Evolutionary conservation across 2,329 filamentous ascomycete species (phyloP).

Genomic region (Clonostachys chloroleuca): DNA sequence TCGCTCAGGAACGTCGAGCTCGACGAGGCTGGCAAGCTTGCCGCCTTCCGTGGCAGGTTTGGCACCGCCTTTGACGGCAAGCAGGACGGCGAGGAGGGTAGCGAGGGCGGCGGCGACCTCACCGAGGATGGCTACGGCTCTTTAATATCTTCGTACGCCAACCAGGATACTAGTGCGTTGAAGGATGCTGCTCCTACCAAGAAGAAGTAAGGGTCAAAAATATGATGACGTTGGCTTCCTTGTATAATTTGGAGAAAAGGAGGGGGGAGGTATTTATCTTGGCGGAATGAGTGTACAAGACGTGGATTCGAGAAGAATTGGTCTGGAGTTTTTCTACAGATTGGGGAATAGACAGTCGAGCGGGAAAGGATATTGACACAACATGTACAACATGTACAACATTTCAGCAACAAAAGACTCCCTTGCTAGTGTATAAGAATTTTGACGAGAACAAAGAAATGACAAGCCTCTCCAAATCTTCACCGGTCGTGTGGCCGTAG

Average conservation of each 20-base stretch:
- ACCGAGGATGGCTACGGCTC: slow-evolving; percentile 34
- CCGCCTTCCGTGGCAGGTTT: slow-evolving; percentile 80
- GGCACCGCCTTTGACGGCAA: slow-evolving; percentile 75
- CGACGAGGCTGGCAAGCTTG: slow-evolving; percentile 88
- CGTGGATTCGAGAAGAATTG: neutral
- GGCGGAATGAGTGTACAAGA: too few species aligned
- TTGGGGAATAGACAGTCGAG: too few species aligned
- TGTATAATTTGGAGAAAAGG: too few species aligned
- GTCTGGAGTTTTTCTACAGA: too few species aligned
- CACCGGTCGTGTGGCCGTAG: too few species aligned
- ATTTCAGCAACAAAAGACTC: neutral
- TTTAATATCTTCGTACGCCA: slow-evolving; percentile 45
- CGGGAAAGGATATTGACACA: neutral
- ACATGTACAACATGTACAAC: slow-evolving; percentile 4
- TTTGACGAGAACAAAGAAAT: neutral
- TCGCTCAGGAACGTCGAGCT: slow-evolving; percentile 85
- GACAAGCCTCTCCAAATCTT: too few species aligned
- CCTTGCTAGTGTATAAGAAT: slow-evolving; percentile 1
- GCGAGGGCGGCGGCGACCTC: slow-evolving; percentile 13
- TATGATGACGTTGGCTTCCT: neutral
- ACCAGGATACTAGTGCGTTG: slow-evolving; percentile 25
- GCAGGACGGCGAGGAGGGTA: slow-evolving; percentile 18
- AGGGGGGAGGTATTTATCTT: too few species aligned
- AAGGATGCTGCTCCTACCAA: slow-evolving; percentile 30
- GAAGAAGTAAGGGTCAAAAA: slow-evolving; percentile 32